Conservation (phyloP, 306 rosid species). For the Pterocarpus macrocarpus region DNA sequence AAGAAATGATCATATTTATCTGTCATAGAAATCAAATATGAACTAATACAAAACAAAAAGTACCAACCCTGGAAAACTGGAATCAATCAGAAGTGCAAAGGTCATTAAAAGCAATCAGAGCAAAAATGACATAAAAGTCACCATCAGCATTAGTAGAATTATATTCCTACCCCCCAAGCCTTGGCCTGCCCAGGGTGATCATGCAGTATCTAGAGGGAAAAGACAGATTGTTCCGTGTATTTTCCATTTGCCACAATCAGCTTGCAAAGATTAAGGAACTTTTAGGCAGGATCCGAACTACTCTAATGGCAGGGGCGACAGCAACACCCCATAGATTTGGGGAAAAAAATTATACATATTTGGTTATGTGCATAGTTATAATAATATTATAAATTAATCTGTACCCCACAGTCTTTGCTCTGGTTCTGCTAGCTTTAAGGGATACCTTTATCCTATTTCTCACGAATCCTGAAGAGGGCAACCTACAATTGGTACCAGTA, state of each 20-base stretch:
- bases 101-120: neutral
- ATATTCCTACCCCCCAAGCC: slow-evolving; percentile 7
- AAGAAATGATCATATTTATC: neutral
- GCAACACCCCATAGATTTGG: too few relatives aligned
- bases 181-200: slow-evolving; percentile 31
- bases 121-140: slow-evolving; percentile 1
- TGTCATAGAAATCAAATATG: slow-evolving; percentile 20
- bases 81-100: slow-evolving; percentile 26
- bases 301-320: too few relatives aligned
- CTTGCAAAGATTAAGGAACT: too few relatives aligned
- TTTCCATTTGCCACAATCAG: neutral
- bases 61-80: neutral
- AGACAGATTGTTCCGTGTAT: neutral
- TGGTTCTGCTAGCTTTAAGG: too few relatives aligned
- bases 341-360: too few relatives aligned
- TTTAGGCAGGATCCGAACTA: too few relatives aligned
- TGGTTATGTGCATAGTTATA: too few relatives aligned
- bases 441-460: too few relatives aligned
- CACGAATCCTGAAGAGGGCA: too few relatives aligned
- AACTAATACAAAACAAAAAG: slow-evolving; percentile 2
- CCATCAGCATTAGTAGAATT: slow-evolving; percentile 1
- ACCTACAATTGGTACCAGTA: too few relatives aligned
- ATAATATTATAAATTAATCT: too few relatives aligned
- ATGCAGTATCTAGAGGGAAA: slow-evolving; percentile 22
- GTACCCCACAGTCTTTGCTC: too few relatives aligned